Conservation (phyloP, 768 basidiomycete genomes). For the Lentinus tigrinus region DNA sequence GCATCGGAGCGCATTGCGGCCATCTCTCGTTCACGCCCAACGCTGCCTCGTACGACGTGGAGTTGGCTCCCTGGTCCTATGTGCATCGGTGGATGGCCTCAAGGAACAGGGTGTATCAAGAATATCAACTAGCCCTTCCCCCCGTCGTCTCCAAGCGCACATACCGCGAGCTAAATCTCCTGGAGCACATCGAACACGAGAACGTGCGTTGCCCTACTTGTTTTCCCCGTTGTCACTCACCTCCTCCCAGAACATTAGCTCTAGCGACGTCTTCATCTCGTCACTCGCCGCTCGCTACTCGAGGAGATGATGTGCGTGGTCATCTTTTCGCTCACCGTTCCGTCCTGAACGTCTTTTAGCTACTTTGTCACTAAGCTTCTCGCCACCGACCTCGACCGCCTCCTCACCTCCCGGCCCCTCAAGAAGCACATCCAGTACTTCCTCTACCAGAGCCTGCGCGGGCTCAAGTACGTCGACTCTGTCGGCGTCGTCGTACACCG, state of each 20-base stretch:
- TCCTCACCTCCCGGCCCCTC: slow-evolving; percentile 92
- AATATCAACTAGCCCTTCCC: slow-evolving; percentile 99
- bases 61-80: too few species aligned
- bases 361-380: slow-evolving; percentile 99
- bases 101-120: too few species aligned
- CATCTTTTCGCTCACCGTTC: not conserved
- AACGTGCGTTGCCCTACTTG: slow-evolving; percentile 58
- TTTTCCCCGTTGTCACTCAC: not conserved
- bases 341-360: slow-evolving; percentile 39
- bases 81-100: too few species aligned
- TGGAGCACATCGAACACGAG: slow-evolving; percentile 98
- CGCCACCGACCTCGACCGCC: slow-evolving; percentile 96
- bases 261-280: slow-evolving; percentile 98
- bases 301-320: slow-evolving; percentile 84
- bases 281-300: too few species aligned
- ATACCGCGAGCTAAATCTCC: slow-evolving; percentile 94
- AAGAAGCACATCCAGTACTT: slow-evolving; percentile 99
- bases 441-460: slow-evolving; percentile 97
- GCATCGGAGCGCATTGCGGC: too few species aligned
- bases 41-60: too few species aligned
- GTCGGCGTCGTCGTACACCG: slow-evolving; percentile 99
- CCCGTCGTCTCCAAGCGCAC: slow-evolving; percentile 98
- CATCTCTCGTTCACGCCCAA: too few species aligned
- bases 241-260: slow-evolving; percentile 82
- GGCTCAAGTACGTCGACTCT: slow-evolving; percentile 98